Conservation (phyloP, 2,329 filamentous ascomycete genomes). For the Dothideomycetidae sp. region DNA sequence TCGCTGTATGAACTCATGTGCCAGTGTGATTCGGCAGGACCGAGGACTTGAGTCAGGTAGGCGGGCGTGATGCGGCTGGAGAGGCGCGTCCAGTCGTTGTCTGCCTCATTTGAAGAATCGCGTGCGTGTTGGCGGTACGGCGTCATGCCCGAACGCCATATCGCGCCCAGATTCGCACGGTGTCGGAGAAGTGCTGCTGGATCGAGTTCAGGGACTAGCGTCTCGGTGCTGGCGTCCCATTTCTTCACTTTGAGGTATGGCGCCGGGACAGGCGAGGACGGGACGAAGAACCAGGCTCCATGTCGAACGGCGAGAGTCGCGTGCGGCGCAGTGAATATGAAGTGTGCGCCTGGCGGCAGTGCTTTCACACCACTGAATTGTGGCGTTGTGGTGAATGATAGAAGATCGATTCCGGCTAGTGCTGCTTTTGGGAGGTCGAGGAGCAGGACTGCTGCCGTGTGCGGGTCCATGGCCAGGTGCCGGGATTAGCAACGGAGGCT, state of each 20-base stretch:
- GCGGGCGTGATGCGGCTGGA: conserved; percentile 35
- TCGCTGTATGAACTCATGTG: conserved; percentile 45
- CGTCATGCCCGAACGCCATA: conserved; percentile 40
- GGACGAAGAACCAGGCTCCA: conserved; percentile 46
- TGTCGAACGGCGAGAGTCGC: conserved; percentile 45
- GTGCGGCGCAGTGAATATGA: conserved; percentile 46
- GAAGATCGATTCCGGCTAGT: conserved; percentile 40
- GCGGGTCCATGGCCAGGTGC: conserved; percentile 6
- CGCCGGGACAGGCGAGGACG: conserved; percentile 12
- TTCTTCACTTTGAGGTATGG: conserved; percentile 39
- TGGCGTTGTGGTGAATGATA: conserved; percentile 48
- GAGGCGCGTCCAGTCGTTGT: conserved; percentile 39
- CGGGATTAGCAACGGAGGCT: no score
- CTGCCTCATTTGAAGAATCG: conserved; percentile 20
- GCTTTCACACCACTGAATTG: conserved; percentile 48
- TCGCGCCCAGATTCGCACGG: conserved; percentile 41
- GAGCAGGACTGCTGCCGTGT: conserved; percentile 23
- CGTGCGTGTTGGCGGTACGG: conserved; percentile 32
- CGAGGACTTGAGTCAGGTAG: conserved; percentile 38
- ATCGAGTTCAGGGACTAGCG: conserved; percentile 29
- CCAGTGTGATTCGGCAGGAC: conserved; percentile 35
- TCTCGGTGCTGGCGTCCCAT: conserved; percentile 38
- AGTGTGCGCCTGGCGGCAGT: conserved; percentile 44
- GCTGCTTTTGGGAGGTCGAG: conserved; percentile 33
- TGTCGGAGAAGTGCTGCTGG: conserved; percentile 32